These are phyloP conservation scores for Colletotrichum tanaceti DNA, from an alignment of 2,329 filamentous ascomycete genomes.

Conservation along the genomic window DNA sequence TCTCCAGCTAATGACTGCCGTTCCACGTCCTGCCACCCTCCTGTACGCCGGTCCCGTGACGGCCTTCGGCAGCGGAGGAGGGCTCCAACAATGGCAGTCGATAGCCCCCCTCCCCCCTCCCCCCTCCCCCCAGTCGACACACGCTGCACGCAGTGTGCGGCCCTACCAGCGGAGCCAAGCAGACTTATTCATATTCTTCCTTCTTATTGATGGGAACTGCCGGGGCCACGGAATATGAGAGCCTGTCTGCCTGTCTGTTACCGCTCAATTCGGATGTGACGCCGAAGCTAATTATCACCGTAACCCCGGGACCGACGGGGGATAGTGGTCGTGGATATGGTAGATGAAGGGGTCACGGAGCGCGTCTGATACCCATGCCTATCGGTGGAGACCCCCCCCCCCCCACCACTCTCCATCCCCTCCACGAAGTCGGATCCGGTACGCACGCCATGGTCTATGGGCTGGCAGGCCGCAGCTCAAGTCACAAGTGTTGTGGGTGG, in stretches of 20 bases:
- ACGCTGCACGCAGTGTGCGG: neutral
- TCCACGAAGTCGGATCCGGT: constrained; percentile 25
- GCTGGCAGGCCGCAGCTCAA: too few relatives aligned
- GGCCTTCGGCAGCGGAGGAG: neutral
- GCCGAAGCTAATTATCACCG: constrained; percentile 29
- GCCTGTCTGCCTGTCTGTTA: neutral
- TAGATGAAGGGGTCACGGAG: constrained; percentile 36
- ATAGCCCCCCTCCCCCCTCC: constrained; percentile 2
- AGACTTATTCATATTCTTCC: neutral
- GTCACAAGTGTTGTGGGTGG: constrained; percentile 18
- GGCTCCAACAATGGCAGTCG: constrained; percentile 29
- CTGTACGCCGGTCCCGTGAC: constrained; percentile 15
- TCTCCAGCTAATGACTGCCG: constrained; percentile 22
- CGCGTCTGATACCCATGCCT: constrained; percentile 34
- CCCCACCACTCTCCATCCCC: constrained; percentile 29
- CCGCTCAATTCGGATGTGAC: constrained; percentile 24
- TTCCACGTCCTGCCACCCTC: neutral
- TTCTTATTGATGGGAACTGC: constrained; percentile 29
- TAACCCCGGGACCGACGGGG: constrained; percentile 18
- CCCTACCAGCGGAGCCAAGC: constrained; percentile 32
- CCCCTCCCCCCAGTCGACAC: too few relatives aligned
- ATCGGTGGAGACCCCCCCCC: constrained; percentile 23
- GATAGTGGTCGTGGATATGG: constrained; percentile 21
- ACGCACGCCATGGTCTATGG: constrained; percentile 2
- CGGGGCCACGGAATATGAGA: neutral